A percentile compares a stretch with the other conserved stretches of the same genome.
These are phyloP conservation scores for Solanum hybrid DNA, from an alignment of 305 asterid genomes.

Conservation along the genomic window DNA sequence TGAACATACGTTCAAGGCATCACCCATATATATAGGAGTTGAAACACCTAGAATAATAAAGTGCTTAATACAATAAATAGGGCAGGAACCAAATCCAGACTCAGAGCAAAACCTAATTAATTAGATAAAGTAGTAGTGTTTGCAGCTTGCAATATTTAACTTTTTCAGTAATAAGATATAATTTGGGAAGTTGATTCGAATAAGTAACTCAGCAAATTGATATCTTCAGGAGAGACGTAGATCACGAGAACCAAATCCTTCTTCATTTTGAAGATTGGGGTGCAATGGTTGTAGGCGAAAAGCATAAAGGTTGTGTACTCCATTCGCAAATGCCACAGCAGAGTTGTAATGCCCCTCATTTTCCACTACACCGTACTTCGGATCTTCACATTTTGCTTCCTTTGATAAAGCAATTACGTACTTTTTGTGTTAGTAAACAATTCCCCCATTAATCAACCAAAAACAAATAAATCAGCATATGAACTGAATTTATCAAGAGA, in stretches of 20 bases:
- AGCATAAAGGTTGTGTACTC: constrained; percentile 18
- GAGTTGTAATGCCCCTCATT: constrained; percentile 15
- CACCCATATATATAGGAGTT: neutral
- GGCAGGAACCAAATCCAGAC: neutral
- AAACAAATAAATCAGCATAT: too few relatives aligned
- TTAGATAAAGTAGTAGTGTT: neutral
- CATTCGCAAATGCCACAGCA: constrained; percentile 18
- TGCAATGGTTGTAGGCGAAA: constrained; percentile 19
- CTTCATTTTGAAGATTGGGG: constrained; percentile 16
- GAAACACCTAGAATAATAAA: neutral
- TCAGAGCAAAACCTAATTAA: neutral
- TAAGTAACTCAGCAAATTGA: neutral
- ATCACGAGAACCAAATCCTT: neutral
- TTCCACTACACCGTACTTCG: constrained; percentile 20
- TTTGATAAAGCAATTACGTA: neutral
- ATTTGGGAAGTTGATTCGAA: neutral
- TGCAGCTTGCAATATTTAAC: neutral
- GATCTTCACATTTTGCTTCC: constrained; percentile 24
- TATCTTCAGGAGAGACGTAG: constrained; percentile 10
- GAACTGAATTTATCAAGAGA: neutral
- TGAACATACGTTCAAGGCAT: neutral
- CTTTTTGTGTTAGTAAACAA: neutral
- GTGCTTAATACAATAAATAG: neutral
- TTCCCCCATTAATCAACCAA: neutral
- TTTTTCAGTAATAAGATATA: neutral